Conservation (phyloP, 176 grass and related monocot genomes). For the Bonia amplexicaulis region DNA sequence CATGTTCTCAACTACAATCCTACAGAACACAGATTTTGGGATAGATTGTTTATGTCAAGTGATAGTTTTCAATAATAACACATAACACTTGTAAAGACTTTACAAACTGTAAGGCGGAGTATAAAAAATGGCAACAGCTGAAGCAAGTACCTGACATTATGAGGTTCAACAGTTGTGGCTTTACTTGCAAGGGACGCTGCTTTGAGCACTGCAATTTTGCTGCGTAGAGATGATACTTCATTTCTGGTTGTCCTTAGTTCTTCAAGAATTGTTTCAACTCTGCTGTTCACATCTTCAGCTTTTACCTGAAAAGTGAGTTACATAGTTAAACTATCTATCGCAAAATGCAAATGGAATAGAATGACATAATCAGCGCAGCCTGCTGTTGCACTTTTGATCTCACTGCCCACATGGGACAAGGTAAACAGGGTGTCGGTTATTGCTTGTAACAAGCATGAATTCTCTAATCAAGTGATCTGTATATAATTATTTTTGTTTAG, state of each 20-base stretch:
- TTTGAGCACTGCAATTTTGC: constrained; percentile 89
- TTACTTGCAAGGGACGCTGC: constrained; percentile 57
- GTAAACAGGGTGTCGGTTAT: background rate
- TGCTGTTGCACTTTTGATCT: background rate
- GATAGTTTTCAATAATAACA: background rate
- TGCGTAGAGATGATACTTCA: constrained; percentile 70
- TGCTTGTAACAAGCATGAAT: background rate
- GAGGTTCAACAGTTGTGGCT: constrained; percentile 43
- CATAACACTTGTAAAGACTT: background rate
- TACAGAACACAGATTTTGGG: constrained; percentile 20
- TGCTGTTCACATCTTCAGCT: constrained; percentile 80
- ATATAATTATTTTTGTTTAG: constrained; percentile 5
- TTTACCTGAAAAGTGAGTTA: constrained; percentile 59
- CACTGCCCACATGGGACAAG: background rate
- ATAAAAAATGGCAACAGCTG: background rate
- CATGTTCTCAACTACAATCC: constrained; percentile 83
- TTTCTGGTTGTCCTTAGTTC: constrained; percentile 78
- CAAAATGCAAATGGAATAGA: background rate
- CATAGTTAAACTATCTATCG: background rate
- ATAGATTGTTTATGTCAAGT: background rate
- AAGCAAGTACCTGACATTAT: constrained; percentile 62
- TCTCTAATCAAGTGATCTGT: background rate
- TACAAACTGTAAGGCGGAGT: background rate
- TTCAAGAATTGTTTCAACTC: constrained; percentile 74
- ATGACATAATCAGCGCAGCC: background rate